phyloP scores from a whole-genome alignment of 805 yeast species.

The Hemisphaericaspora nanyangensis region DNA sequence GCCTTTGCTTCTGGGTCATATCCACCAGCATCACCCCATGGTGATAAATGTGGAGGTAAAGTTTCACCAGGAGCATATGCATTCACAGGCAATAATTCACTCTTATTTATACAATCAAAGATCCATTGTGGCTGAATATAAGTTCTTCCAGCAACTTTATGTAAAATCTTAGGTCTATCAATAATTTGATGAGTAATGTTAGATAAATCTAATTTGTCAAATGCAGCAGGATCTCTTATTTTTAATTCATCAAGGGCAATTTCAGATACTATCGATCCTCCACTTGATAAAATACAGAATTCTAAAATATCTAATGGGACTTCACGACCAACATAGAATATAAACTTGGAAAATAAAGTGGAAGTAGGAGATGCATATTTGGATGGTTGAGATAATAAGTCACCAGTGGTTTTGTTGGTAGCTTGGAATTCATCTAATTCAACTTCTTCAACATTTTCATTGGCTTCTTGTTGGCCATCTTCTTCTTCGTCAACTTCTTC shows the following conservation, averaged over 20 bases:
- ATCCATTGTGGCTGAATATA: constrained; percentile 98
- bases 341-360: constrained; percentile 65
- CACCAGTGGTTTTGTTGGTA: constrained; percentile 61
- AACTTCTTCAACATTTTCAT: constrained; percentile 16
- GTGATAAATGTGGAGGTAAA: constrained; percentile 94
- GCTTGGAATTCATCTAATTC: constrained; percentile 71
- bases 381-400: constrained; percentile 65
- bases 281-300: constrained; percentile 79
- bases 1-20: constrained; percentile 73
- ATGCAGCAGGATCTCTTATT: constrained; percentile 42
- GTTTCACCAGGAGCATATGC: constrained; percentile 91
- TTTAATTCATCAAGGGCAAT: constrained; percentile 76
- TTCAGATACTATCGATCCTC: constrained; percentile 84
- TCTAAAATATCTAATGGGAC: constrained; percentile 90
- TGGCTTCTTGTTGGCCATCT: constrained; percentile 12
- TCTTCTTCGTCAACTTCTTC: constrained; percentile 11
- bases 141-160: constrained; percentile 85
- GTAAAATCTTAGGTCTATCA: constrained; percentile 80
- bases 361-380: constrained; percentile 54
- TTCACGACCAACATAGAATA: constrained; percentile 90
- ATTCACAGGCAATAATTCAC: constrained; percentile 68
- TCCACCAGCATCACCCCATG: constrained; percentile 96
- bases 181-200: constrained; percentile 88
- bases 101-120: constrained; percentile 84
- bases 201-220: constrained; percentile 53